phyloP scores from a whole-genome alignment of 2,329 filamentous ascomycete genomes.

The Myriosclerotinia curreyana region DNA sequence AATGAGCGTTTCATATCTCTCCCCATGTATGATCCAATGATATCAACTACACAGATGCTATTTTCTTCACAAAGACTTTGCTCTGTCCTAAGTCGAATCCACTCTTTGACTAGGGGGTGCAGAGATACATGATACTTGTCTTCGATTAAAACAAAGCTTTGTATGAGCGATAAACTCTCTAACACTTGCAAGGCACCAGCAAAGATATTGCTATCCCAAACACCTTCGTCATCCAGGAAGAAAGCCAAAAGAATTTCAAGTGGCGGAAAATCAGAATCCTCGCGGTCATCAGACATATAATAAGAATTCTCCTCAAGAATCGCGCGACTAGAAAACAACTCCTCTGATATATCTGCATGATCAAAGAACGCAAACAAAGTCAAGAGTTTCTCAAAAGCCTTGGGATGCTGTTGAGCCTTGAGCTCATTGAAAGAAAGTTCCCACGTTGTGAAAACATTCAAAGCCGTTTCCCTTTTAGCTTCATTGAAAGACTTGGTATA shows the following conservation, averaged over 20 bases:
- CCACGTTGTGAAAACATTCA: conserved; percentile 31
- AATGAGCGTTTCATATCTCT: too few species aligned
- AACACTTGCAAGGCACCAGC: conserved; percentile 26
- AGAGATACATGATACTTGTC: conserved; percentile 10
- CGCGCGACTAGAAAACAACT: conserved; percentile 21
- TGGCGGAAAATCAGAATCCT: not conserved
- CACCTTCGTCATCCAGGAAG: conserved; percentile 6
- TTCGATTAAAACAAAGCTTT: conserved; percentile 19
- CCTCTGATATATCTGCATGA: conserved; percentile 26
- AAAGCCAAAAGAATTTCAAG: not conserved
- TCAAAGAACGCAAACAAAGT: conserved; percentile 30
- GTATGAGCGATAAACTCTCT: conserved; percentile 27
- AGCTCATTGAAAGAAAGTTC: conserved; percentile 31
- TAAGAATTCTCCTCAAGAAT: too few species aligned
- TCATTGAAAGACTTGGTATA: conserved; percentile 21
- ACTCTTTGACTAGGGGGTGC: conserved; percentile 22
- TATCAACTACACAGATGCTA: not conserved
- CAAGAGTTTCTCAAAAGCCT: conserved; percentile 24
- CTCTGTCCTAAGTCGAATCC: conserved; percentile 14
- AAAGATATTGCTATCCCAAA: conserved; percentile 27
- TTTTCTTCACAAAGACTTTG: not conserved
- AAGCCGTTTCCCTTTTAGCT: conserved; percentile 10
- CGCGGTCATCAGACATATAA: rapidly evolving
- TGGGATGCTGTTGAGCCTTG: conserved; percentile 8
- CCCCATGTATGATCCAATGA: not conserved